Evolutionary conservation across 129 eudicot species (phyloP).

Genomic region (Cynara cardunculus): DNA sequence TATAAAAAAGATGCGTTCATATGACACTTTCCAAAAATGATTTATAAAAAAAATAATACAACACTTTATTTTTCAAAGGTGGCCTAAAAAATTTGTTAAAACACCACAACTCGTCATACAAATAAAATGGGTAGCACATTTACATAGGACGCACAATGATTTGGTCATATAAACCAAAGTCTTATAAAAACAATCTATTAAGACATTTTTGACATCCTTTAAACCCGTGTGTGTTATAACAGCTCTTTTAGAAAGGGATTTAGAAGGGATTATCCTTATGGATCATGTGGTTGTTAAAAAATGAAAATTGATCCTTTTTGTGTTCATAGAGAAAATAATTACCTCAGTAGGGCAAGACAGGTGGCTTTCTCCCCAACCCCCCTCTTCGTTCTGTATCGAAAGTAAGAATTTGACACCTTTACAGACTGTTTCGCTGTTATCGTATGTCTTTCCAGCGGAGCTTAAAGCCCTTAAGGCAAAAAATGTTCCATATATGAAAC

Average conservation of each 20-base stretch:
- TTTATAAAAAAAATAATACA: too few species aligned
- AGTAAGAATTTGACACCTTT: conserved; percentile 49
- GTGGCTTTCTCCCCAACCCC: conserved; percentile 71
- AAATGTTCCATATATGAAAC: conserved; percentile 59
- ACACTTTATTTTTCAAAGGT: neutral
- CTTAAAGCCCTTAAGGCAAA: conserved; percentile 45
- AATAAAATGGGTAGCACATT: neutral
- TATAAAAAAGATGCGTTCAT: neutral
- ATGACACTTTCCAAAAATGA: neutral
- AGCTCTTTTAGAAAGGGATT: too few species aligned
- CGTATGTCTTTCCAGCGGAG: conserved; percentile 40
- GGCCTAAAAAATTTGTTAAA: neutral
- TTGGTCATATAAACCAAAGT: too few species aligned
- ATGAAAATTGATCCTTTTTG: neutral
- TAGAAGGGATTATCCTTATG: too few species aligned
- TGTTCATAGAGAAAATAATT: neutral
- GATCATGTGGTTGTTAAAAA: too few species aligned
- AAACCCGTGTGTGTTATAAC: too few species aligned
- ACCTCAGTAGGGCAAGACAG: conserved; percentile 64
- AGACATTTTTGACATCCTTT: neutral
- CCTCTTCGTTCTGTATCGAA: conserved; percentile 53
- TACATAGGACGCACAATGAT: neutral
- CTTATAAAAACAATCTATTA: neutral
- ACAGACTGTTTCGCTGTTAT: conserved; percentile 37
- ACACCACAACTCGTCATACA: neutral